A percentile compares a stretch with the other conserved stretches of the same genome.
Conservation (phyloP, 2,329 filamentous ascomycete genomes). For the Scorias spongiosa region DNA sequence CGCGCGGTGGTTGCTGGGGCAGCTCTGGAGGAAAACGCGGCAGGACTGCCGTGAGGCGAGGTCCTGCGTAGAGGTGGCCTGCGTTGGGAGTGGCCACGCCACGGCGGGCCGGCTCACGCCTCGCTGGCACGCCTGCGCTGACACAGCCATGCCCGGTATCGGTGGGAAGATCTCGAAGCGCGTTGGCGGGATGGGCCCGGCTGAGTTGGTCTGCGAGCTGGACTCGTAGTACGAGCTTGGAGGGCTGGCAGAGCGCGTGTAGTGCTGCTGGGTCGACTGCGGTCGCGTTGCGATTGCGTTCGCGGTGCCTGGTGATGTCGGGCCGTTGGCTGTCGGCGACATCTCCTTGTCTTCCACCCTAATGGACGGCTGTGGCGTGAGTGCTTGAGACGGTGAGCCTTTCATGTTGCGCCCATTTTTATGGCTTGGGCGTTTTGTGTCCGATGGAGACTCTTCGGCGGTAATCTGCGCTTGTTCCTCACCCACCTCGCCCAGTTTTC, state of each 20-base stretch:
- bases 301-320: conserved; percentile 15
- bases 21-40: conserved; percentile 4
- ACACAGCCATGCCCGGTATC: conserved; percentile 32
- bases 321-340: conserved; percentile 7
- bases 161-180: conserved; percentile 70
- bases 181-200: conserved; percentile 44
- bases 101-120: conserved; percentile 16
- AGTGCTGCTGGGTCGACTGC: conserved; percentile 3
- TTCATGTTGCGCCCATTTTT: background rate
- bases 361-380: conserved; percentile 16
- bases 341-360: conserved; percentile 3
- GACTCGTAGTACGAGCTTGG: conserved; percentile 9
- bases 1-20: conserved; percentile 9
- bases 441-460: background rate
- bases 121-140: conserved; percentile 19
- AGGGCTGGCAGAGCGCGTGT: conserved; percentile 7
- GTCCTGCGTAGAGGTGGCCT: conserved; percentile 7
- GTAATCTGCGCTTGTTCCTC: background rate
- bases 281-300: conserved; percentile 2
- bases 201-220: conserved; percentile 14
- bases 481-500: background rate
- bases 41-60: conserved; percentile 3
- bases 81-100: conserved; percentile 13
- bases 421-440: background rate
- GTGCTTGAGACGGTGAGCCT: conserved; percentile 5